Conservation (phyloP, 2,329 filamentous ascomycete species). For the Leptosphaerulina australis region DNA sequence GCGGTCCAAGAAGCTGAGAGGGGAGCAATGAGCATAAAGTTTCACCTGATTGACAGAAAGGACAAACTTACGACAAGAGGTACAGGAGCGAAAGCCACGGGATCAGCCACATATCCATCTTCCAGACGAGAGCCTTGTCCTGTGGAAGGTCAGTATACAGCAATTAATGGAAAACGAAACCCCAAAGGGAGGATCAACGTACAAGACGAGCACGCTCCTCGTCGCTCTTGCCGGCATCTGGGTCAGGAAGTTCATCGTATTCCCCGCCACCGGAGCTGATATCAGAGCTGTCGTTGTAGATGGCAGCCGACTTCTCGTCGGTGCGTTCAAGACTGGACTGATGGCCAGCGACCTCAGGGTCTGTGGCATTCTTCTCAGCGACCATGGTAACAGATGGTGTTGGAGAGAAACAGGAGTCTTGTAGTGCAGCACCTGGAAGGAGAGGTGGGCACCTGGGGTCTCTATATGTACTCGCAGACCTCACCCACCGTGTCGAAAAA, state of each 20-base stretch:
- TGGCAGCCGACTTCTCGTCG: constrained; percentile 33
- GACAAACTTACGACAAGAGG: constrained; percentile 39
- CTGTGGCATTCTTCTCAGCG: constrained; percentile 33
- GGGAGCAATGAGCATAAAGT: background rate
- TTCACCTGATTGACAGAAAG: no score
- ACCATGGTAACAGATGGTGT: constrained; percentile 36
- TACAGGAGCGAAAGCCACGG: constrained; percentile 52
- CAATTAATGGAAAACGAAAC: background rate
- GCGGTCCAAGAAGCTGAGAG: constrained; percentile 41
- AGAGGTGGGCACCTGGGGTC: constrained; percentile 28
- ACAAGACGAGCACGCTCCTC: constrained; percentile 45
- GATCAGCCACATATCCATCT: constrained; percentile 51
- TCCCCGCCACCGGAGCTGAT: constrained; percentile 30
- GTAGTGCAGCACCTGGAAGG: constrained; percentile 17
- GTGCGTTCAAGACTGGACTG: constrained; percentile 12
- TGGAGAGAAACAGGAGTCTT: constrained; percentile 24
- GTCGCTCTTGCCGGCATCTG: constrained; percentile 43
- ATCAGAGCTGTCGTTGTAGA: constrained; percentile 37
- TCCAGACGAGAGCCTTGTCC: constrained; percentile 49
- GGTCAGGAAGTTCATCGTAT: constrained; percentile 44
- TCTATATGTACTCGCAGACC: constrained; percentile 40
- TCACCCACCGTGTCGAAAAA: constrained; percentile 10
- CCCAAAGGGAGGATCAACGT: constrained; percentile 16
- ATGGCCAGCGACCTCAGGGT: constrained; percentile 22
- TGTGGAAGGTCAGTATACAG: constrained; percentile 26